phyloP scores from a whole-genome alignment of 176 grass and related monocot genomes.

The Panicum miliaceum region DNA sequence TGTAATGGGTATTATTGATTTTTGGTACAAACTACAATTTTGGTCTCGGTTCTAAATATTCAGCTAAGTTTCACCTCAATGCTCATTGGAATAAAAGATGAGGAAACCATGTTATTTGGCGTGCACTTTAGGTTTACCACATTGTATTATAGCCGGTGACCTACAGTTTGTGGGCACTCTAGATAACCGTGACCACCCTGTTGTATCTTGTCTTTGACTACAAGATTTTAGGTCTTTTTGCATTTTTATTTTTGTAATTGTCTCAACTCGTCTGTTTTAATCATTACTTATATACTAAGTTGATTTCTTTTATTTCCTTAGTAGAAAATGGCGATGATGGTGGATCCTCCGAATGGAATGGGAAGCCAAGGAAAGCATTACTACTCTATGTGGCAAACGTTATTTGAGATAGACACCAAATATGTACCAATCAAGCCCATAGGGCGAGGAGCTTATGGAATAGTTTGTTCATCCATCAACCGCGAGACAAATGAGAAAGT shows the following conservation, averaged over 20 bases:
- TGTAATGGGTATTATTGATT: constrained; percentile 2
- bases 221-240: neutral
- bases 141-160: neutral
- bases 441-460: constrained; percentile 53
- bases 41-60: constrained; percentile 17
- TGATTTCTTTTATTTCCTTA: constrained; percentile 23
- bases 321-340: constrained; percentile 59
- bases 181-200: neutral
- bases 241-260: neutral
- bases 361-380: constrained; percentile 56
- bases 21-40: neutral
- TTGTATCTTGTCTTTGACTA: neutral
- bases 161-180: neutral
- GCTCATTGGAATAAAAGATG: neutral
- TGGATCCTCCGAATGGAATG: constrained; percentile 64
- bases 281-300: neutral
- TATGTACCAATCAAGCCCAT: constrained; percentile 64
- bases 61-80: neutral
- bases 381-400: constrained; percentile 61
- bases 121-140: neutral
- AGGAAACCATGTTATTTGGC: neutral
- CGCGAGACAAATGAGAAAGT: constrained; percentile 59
- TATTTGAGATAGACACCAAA: constrained; percentile 67
- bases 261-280: neutral
- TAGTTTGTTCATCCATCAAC: constrained; percentile 60